Base-by-base conservation (phyloP, 1,139 yeast genomes). In the Candida sanyaensis region DNA sequence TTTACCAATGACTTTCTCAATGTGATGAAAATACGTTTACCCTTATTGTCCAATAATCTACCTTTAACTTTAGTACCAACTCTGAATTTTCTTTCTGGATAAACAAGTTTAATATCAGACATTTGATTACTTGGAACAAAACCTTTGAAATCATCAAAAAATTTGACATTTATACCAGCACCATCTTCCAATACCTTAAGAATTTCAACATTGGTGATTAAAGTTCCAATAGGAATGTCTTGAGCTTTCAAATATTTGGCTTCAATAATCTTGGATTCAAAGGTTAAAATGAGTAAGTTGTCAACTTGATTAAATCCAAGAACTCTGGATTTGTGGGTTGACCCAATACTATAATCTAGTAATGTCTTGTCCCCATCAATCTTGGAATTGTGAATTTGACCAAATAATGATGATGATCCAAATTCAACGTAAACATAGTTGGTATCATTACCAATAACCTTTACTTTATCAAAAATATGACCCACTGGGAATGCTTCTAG, bases 21-120 rank as follows among this genome's bases (percentile, higher is more conserved):
- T 2, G 99, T 88, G 33, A 89, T 74, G 45, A 73, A 69, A 42
- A 90, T 70, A 47, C 77, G 58, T 56, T 63, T 69, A 23, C 75
- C 72, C 34, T 64, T 60, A 31, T 69, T 69, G 46, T 64, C 71
- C 55, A 79, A 66, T 8, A 80, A 81, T 67, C 97, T 82, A 52
- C 87, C 96, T 60, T 80, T 87, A 36, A 88, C 88, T 56, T 84
- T 87, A 43, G 86, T 73, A 8, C 97, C 98, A 44, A 82, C 81
- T 66, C 88, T 89, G 75, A 84, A 93, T 63, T 91, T 89, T 71
- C 93, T 82, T 67, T 93, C 98, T 5, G 99, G 99, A 62, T 91
- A 86, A 6, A 84, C 83, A 54, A 93, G 75, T 62, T 84, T 86
- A 51, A 88, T 79, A 65, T 93, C 99, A 55, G 96, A 86, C 66